Percentiles rank a stretch among this genome's conserved stretches.
phyloP scores from a whole-genome alignment of 495 filamentous ascomycete species.

The Xylaria grammica region DNA sequence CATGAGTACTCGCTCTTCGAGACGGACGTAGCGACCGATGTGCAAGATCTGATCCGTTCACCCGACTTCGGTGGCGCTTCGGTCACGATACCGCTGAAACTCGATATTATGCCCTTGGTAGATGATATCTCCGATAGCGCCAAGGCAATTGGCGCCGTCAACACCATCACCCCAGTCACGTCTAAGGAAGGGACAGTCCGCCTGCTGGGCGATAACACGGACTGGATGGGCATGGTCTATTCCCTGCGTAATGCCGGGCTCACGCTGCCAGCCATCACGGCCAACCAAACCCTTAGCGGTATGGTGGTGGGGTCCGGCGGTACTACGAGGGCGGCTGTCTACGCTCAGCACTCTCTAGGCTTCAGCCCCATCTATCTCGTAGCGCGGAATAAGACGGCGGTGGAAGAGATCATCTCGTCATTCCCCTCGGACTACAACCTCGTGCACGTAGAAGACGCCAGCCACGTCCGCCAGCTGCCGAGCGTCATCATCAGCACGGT shows the following conservation, averaged over 20 bases:
- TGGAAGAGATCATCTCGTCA: conserved; percentile 66
- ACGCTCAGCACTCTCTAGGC: conserved; percentile 80
- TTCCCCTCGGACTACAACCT: conserved; percentile 83
- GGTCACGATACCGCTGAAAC: conserved; percentile 94
- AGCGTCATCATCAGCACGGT: conserved; percentile 85
- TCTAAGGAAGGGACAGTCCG: conserved; percentile 43
- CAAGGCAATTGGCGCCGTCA: conserved; percentile 86
- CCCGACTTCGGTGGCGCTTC: conserved; percentile 88
- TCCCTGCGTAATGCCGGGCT: conserved; percentile 78
- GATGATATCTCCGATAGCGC: conserved; percentile 82
- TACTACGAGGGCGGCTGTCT: conserved; percentile 90
- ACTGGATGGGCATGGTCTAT: conserved; percentile 91
- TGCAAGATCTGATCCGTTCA: conserved; percentile 69
- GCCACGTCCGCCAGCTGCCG: conserved; percentile 62
- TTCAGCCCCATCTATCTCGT: conserved; percentile 87
- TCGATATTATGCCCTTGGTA: conserved; percentile 81
- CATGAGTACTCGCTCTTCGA: conserved; percentile 85
- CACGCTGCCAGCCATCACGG: conserved; percentile 39
- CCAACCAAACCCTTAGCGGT: conserved; percentile 48
- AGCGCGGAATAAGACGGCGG: conserved; percentile 73
- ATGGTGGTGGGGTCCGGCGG: conserved; percentile 90
- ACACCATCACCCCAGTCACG: conserved; percentile 74
- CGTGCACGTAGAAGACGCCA: conserved; percentile 57
- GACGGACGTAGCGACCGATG: conserved; percentile 68
- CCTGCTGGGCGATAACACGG: conserved; percentile 88